A percentile compares a stretch with the other conserved stretches of the same genome.
phyloP scores from a whole-genome alignment of 805 yeast species.

The Clavispora fructus region DNA sequence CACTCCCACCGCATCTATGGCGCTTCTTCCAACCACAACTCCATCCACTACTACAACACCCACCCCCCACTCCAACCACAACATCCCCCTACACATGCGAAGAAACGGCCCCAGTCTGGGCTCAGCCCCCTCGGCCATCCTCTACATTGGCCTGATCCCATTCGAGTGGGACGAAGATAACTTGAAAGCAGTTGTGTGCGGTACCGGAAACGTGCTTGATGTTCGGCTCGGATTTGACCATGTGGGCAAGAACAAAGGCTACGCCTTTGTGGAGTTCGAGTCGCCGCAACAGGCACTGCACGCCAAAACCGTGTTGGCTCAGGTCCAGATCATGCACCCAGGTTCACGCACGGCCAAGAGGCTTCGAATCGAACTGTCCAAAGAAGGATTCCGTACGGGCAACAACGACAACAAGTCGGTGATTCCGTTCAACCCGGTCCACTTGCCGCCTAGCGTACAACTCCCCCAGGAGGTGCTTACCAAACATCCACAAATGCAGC shows the following conservation, averaged over 20 bases:
- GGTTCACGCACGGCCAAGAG: conserved; percentile 28
- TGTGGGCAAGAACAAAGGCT: conserved; percentile 60
- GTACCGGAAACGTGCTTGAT: conserved; percentile 66
- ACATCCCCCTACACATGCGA: not conserved
- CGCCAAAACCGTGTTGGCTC: conserved; percentile 42
- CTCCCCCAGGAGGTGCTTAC: conserved; percentile 45
- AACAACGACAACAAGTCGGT: conserved; percentile 37
- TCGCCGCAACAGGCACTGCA: conserved; percentile 47
- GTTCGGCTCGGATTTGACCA: conserved; percentile 58
- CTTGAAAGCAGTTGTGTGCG: conserved; percentile 59
- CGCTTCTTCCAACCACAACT: not conserved
- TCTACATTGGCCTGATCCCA: conserved; percentile 62
- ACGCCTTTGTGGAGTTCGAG: conserved; percentile 57
- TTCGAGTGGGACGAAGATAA: conserved; percentile 65
- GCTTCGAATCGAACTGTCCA: conserved; percentile 54
- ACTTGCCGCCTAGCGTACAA: conserved; percentile 52
- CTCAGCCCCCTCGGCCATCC: conserved; percentile 33
- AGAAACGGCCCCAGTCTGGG: conserved; percentile 6
- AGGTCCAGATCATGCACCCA: conserved; percentile 33
- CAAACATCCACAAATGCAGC: conserved; percentile 3
- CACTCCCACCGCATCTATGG: not conserved
- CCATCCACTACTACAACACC: too few relatives aligned
- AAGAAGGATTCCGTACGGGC: conserved; percentile 44
- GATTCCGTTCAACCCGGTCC: conserved; percentile 39
- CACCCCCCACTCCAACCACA: not conserved